Base-by-base conservation (phyloP, 257 asterid species). In the Anisodus acutangulus region DNA sequence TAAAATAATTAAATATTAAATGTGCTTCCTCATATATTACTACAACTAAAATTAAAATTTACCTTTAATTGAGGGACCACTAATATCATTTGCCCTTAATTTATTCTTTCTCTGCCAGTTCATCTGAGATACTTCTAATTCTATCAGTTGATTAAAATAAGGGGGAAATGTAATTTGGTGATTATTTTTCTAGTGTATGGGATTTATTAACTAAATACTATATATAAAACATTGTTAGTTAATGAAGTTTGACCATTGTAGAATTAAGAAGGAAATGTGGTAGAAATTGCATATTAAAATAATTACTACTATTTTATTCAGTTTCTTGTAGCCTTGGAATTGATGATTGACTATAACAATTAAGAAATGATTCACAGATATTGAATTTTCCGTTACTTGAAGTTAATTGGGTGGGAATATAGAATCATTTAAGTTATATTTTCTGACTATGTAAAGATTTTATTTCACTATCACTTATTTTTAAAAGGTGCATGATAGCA, bases 81-180 rank as follows among this genome's bases (percentile, higher is more conserved):
- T n/a, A 19, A 62, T 62, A 11, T 19, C 26, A 12, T 63, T 63
- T 9, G 39, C 16, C 69, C 69, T 63, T 63, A 26, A 63, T 85
- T 87, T 74, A n/a, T 83, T 82, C 64, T 43, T 67, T 57, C 64
- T 9, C 78, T 85, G 84, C 84, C 91, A 85, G 87, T 78, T 87
- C 88, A 88, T 83, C 31, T 66, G 80, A 86, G 72, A 45, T 54
- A 67, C 64, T 58, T 41, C 16, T 31, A 80, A 31, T 31, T 31
- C 35, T 31, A 31, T 31, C 35, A 31, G 35, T 37, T 55, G 9
- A 37, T 59, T 80, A 80, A 59, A 80, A 11, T 9, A 10, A 22
- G 55, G 10, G 39, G 45, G n/a, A 43, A 71, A n/a, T 9, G 5
- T 10, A 64, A 26, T 26, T 26, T 43, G 35, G 10, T 45, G 39